A percentile compares a stretch with the other conserved stretches of the same genome.
These are phyloP conservation scores for Paecilomyces sp. DNA, from an alignment of 2,329 filamentous ascomycete genomes.

Conservation along the genomic window DNA sequence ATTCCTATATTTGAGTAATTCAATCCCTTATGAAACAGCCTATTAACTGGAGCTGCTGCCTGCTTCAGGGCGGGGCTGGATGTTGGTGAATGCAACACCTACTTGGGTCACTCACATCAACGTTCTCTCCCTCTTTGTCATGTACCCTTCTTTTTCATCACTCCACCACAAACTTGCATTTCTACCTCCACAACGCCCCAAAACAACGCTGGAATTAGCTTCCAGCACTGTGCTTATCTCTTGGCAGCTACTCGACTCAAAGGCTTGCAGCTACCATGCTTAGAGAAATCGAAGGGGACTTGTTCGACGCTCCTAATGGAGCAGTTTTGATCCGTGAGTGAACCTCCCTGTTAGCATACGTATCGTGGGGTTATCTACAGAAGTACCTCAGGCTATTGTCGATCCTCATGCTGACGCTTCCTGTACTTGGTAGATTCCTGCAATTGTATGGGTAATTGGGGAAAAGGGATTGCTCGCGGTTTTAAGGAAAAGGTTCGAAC, in stretches of 20 bases:
- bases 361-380: neutral
- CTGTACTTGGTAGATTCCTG: slow-evolving; percentile 42
- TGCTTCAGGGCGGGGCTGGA: too few relatives aligned
- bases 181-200: neutral
- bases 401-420: neutral
- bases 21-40: too few relatives aligned
- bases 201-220: neutral
- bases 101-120: neutral
- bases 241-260: neutral
- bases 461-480: slow-evolving; percentile 48
- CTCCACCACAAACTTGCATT: neutral
- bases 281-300: slow-evolving; percentile 35
- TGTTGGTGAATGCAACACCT: neutral
- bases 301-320: slow-evolving; percentile 47
- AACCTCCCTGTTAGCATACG: neutral
- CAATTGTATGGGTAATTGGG: slow-evolving; percentile 53
- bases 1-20: too few relatives aligned
- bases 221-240: neutral
- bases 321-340: slow-evolving; percentile 45
- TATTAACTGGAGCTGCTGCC: too few relatives aligned
- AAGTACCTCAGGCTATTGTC: neutral
- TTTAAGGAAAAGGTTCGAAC: slow-evolving; percentile 37
- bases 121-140: neutral
- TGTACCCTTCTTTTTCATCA: neutral
- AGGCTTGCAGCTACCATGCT: slow-evolving; percentile 9